phyloP scores from a whole-genome alignment of 805 yeast species.

The Priceomyces fermenticarens region DNA sequence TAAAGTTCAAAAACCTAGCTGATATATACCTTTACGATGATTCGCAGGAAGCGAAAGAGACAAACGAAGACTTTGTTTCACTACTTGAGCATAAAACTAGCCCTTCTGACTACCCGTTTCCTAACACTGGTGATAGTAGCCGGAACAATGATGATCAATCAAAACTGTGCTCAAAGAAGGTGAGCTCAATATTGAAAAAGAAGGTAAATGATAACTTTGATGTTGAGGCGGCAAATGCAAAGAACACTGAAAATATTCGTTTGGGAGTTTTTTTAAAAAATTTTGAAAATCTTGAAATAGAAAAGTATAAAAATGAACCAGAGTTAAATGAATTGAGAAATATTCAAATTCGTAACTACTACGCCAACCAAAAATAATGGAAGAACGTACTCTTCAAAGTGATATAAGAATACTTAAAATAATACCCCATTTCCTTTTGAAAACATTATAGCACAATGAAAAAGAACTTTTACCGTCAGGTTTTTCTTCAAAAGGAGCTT shows the following conservation, averaged over 20 bases:
- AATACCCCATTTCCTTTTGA: no score
- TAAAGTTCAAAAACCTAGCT: conserved; percentile 14
- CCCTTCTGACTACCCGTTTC: no score
- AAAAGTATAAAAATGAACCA: conserved; percentile 12
- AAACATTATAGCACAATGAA: no score
- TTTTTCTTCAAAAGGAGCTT: no score
- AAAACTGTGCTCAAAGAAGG: not conserved
- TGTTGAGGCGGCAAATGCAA: conserved; percentile 15
- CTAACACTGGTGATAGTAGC: no score
- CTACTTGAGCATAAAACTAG: no score
- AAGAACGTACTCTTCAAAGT: not conserved
- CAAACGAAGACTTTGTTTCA: no score
- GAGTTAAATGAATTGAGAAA: conserved; percentile 8
- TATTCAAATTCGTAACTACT: conserved; percentile 16
- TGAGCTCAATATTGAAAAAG: conserved; percentile 23
- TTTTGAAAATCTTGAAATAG: conserved; percentile 14
- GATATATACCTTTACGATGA: conserved; percentile 11
- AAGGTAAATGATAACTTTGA: conserved; percentile 21
- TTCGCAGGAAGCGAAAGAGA: no score
- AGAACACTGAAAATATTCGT: conserved; percentile 12
- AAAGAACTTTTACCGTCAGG: no score
- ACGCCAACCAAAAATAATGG: conserved; percentile 6
- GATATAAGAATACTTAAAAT: not conserved
- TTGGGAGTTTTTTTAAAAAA: conserved; percentile 16
- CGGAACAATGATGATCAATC: no score